Base-by-base conservation (phyloP, 257 asterid species). In the Jacaranda mimosifolia region DNA sequence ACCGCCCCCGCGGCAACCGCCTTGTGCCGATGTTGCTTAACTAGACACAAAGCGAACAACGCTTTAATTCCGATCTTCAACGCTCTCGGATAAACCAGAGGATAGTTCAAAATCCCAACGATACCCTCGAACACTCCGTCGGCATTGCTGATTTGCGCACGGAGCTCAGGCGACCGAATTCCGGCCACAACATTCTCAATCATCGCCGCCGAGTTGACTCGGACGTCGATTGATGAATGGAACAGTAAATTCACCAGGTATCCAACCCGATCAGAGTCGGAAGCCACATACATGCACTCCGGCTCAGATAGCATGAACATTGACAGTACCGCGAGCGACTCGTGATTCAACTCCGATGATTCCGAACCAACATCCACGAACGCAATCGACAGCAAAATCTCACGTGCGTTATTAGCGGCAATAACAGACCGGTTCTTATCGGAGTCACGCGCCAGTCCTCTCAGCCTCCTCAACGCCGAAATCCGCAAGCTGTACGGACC, bases 1-100 rank as follows among this genome's bases (percentile, higher is more conserved):
- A 82, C 90, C 0, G 91, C 95, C n/a, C 92, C 95, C 11, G 89
- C 91, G 7, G 72, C 67, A 59, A 90, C 91, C 17, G 91, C 92
- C 77, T 81, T 81, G 69, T 83, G 85, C 2, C 95, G 90, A 85
- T 86, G 85, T 46, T 86, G 90, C 76, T 90, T 90, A 72, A 76
- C 86, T 75, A 88, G 57, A 65, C 90, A 89, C 75, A 89, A 57
- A 42, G 93, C 91, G 77, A 89, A 86, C n/a, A 90, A 51, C 9
- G 92, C 86, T 64, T 86, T 90, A 40, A 88, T 82, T 51, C 91
- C 92, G 67, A 85, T 83, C 76, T 90, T 88, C 81, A 86, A 71
- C 14, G 92, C 90, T 55, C 90, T 64, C 0, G 90, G 86, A 72
- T 84, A 86, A 17, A 87, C 85, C 45, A 82, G 48, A 0, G 91